Base-by-base conservation (phyloP, 192 early-diverging fungal species). In the Backusella circina region DNA sequence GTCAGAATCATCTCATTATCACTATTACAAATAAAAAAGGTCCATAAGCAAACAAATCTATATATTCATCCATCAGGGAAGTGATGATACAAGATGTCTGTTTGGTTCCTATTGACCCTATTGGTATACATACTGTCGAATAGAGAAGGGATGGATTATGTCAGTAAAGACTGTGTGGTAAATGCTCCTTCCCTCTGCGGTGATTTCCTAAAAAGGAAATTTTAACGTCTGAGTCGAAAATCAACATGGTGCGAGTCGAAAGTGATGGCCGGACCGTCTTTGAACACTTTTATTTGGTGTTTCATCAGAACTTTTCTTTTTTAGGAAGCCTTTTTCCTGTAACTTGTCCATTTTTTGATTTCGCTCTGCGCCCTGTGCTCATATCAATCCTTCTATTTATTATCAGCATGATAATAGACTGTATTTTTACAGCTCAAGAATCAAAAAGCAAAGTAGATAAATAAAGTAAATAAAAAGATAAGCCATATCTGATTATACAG, bases 61-160 rank as follows among this genome's bases (percentile, higher is more conserved):
- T 61, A 61, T 61, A 28, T 61, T 61, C 54, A 61, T 61, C 54
- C 23, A 61, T 61, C 54, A 61, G 26, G 26, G 54, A 23, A 2
- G 21, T 3, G 3, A 61, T 61, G 54, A 61, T 61, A 61, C 54
- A 61, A 61, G 21, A 61, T 61, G 23, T 28, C 54, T 61, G 54
- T 12, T 61, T 61, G 26, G 54, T 28, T 61, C 23, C 23, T 61
- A 61, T 26, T 28, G 54, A 68, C 36, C 33, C 12, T 68, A 68
- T 68, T 21, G 67, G 67, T 68, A 68, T 68, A 68, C 67, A 36
- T 68, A 68, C 67, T 68, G 67, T 68, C 67, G 67, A 68, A 68
- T 68, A 68, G 36, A 68, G 67, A 36, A 68, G 36, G 67, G 67
- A 68, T 68, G 32, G 67, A 36, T 36, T 36, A 68, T 68, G n/a